phyloP scores from a whole-genome alignment of 345 rosid genomes.

The Murraya koenigii region DNA sequence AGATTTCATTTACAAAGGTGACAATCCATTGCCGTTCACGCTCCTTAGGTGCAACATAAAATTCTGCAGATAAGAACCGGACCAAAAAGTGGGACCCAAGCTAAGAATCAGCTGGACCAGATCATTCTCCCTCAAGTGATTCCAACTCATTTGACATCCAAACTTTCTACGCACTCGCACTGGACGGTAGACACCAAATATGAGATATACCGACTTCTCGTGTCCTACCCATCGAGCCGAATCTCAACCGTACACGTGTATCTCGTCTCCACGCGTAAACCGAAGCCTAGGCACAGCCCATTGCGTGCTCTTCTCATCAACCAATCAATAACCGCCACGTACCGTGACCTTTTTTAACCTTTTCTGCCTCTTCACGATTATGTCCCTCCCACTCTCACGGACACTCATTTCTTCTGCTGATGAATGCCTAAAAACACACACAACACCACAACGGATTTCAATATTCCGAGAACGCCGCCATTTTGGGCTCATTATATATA shows the following conservation, averaged over 20 bases:
- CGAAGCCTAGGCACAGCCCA: not conserved
- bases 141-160: not conserved
- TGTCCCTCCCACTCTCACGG: not conserved
- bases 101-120: not conserved
- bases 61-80: not conserved
- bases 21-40: not conserved
- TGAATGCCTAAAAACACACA: not conserved
- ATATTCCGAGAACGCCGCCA: constrained; percentile 23
- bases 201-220: not conserved
- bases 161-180: not conserved
- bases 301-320: not conserved
- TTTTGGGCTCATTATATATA: constrained; percentile 1
- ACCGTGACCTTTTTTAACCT: too few species aligned
- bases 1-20: not conserved
- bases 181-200: too few species aligned
- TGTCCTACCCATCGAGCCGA: not conserved
- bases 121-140: not conserved
- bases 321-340: not conserved
- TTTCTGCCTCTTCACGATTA: not conserved
- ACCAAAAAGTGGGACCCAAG: not conserved
- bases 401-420: too few species aligned
- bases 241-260: constrained; percentile 13
- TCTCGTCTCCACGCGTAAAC: not conserved
- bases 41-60: not conserved
- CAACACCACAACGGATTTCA: not conserved